These are phyloP conservation scores for Fusarium tanahbumbuense DNA, from an alignment of 2,329 filamentous ascomycete species.

Conservation along the genomic window DNA sequence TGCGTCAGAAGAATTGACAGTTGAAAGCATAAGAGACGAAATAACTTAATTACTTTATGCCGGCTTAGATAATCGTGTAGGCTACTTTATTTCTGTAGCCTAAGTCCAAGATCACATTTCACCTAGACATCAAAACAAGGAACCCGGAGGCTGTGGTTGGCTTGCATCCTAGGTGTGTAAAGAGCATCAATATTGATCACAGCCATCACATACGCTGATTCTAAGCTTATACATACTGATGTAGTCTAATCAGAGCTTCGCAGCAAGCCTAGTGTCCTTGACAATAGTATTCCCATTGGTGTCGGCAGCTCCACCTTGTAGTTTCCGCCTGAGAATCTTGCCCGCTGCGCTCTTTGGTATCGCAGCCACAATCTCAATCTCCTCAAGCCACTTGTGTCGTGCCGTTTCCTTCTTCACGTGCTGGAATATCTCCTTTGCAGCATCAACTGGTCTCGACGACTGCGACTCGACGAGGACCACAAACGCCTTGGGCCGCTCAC, in stretches of 20 bases:
- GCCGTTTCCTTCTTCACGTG: background rate
- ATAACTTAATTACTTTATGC: too few relatives aligned
- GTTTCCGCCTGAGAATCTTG: slow-evolving; percentile 5
- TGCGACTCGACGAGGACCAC: background rate
- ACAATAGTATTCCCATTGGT: background rate
- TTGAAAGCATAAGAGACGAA: too few relatives aligned
- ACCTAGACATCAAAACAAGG: too few relatives aligned
- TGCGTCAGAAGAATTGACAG: too few relatives aligned
- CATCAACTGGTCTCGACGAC: background rate
- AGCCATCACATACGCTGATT: too few relatives aligned
- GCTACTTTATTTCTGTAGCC: too few relatives aligned
- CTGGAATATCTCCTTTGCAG: background rate
- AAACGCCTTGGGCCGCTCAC: slow-evolving; percentile 6
- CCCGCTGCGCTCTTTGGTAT: slow-evolving; percentile 15
- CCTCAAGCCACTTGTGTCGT: slow-evolving; percentile 11
- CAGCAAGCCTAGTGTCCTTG: rapidly evolving
- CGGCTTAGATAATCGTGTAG: too few relatives aligned
- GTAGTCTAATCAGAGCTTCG: background rate
- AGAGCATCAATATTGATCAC: too few relatives aligned
- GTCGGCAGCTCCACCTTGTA: background rate
- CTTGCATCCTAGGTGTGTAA: too few relatives aligned
- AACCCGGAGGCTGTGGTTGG: too few relatives aligned
- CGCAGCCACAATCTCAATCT: slow-evolving; percentile 2
- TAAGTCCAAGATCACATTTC: too few relatives aligned
- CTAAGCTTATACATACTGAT: too few relatives aligned